These are phyloP conservation scores for Xylariaceae sp. DNA, from an alignment of 2,329 filamentous ascomycete species.

Conservation along the genomic window DNA sequence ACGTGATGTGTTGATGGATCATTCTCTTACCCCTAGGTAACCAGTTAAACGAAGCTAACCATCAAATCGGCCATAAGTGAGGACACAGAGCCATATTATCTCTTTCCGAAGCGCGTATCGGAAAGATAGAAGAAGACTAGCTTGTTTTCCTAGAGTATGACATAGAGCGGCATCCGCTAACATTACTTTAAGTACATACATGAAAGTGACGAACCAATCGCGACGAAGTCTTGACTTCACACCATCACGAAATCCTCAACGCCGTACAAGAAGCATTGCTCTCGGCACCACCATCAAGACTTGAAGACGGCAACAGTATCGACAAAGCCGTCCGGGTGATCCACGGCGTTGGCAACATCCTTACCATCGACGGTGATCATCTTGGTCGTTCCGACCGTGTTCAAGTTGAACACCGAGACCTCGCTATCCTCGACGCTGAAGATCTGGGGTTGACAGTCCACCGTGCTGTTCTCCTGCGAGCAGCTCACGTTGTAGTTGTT, in stretches of 20 bases:
- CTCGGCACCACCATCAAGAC: background rate
- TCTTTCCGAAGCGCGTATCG: too few relatives aligned
- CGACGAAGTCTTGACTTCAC: too few relatives aligned
- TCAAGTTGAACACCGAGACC: slow-evolving; percentile 31
- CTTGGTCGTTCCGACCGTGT: slow-evolving; percentile 30
- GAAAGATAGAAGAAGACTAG: too few relatives aligned
- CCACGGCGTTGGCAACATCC: background rate
- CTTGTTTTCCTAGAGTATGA: too few relatives aligned
- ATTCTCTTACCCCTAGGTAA: background rate
- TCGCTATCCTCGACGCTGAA: slow-evolving; percentile 29
- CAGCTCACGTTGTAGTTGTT: slow-evolving; percentile 61
- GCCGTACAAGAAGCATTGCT: background rate
- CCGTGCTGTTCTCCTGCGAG: slow-evolving; percentile 44
- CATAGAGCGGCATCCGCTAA: too few relatives aligned
- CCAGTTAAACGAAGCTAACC: too few relatives aligned
- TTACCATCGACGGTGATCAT: slow-evolving; percentile 21
- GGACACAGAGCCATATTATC: too few relatives aligned
- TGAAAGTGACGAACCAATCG: too few relatives aligned
- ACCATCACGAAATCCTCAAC: background rate
- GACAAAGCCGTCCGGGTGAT: slow-evolving; percentile 1
- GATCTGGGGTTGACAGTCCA: slow-evolving; percentile 52
- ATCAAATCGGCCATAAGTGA: too few relatives aligned
- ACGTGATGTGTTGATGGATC: background rate
- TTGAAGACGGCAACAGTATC: slow-evolving; percentile 4
- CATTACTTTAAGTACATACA: too few relatives aligned